Evolutionary conservation across 129 eudicot species (phyloP), one percentile per base, ranked within the genome.

Genomic region (Flaveria bidentis): DNA sequence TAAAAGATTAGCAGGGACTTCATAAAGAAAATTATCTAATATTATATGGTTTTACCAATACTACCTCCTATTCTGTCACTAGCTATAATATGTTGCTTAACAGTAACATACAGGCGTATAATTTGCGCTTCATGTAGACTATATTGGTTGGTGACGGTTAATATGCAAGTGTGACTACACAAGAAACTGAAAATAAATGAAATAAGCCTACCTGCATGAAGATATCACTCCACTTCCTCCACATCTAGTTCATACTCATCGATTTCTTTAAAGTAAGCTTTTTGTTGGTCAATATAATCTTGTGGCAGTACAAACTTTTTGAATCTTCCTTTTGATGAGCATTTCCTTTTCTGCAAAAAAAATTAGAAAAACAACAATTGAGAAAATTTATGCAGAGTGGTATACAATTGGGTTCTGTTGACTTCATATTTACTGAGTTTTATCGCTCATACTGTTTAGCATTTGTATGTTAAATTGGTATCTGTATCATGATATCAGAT

Each of bases 181-280:
- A 71, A 62, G 72, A 39, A 52, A 74, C 22, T 53, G 55, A 42
- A 18, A 18, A 25, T 56, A 57, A 26, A 46, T 69, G 76, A 68
- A 75, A 50, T 39, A 33, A 64, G 16, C 20, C 80, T 73, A 57
- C 75, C n/a, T 56, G 45, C 39, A 36, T 50, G 44, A 75, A 44
- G 39, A 64, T 39, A 81, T 76, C 41, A 25, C 52, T 76, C 66
- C 74, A 53, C 81, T 77, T 77, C 81, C 82, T 91, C 97, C 64
- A 67, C 91, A 71, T 74, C 73, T 56, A 88, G 83, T 85, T 86
- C 91, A 86, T 80, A 91, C 51, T 85, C 88, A 49, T 91, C 97
- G 82, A 86, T 78, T 70, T 91, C 94, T 77, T 86, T 79, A 45
- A 81, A 88, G 81, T 86, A 88, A 74, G 91, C 94, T 62, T 64